Base-by-base conservation (phyloP, 306 rosid genomes). In the Acacia melanoxylon region DNA sequence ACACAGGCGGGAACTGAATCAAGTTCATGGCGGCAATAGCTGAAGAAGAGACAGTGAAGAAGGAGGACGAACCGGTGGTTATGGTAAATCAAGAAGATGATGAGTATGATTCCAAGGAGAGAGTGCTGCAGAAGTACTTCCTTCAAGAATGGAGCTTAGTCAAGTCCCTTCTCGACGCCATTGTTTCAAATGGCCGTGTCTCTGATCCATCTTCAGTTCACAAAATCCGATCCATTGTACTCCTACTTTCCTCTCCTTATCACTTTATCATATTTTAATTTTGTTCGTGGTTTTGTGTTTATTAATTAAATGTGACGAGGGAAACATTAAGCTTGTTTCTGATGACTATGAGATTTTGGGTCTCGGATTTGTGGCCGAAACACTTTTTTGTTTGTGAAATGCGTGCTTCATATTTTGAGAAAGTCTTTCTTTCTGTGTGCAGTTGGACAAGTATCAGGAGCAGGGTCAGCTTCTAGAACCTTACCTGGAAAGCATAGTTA, bases 391-490 rank as follows among this genome's bases (percentile, higher is more conserved):
- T 29, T 24, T 6, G 33, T 31, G 13, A 52, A 74, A 48, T 76
- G 3, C 2, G 51, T 72, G 44, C 46, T 45, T 67, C 16, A 10
- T 51, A 12, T 15, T 3, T 44, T 81, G 59, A 84, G 31, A 44
- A n/a, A 54, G 44, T 69, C 4, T 10, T 79, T 67, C 17, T 68
- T 78, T 67, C 41, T 72, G 68, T 42, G 42, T 84, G 86, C 87
- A 95, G 99, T 82, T 95, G 96, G 99, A 93, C 83, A 95, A 95
- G 87, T 95, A 95, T 86, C 98, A 95, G 86, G 92, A 95, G 87
- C 97, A 95, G 84, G 99, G 98, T 27, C 99, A 95, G 40, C 82
- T 95, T 77, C 85, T 95, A 44, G 99, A 95, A 82, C 99, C 99
- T 52, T 95, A 93, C 87, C 86, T 93, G 72, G 99, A 93, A 87